phyloP scores from a whole-genome alignment of 495 filamentous ascomycete genomes.

The Cercophora newfieldiana region DNA sequence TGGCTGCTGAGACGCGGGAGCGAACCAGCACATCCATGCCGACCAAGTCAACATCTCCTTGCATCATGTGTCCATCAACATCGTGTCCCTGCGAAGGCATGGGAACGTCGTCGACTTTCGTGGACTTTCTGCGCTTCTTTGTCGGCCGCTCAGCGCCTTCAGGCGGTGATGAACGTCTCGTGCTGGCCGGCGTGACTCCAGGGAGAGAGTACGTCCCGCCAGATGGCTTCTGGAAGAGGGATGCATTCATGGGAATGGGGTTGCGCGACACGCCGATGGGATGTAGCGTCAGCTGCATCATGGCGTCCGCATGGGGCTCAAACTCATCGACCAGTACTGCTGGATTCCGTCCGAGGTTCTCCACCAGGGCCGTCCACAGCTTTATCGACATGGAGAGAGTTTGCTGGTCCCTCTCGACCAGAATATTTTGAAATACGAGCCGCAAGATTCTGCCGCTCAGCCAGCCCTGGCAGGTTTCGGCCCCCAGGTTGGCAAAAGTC shows the following conservation, averaged over 20 bases:
- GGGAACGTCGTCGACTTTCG: constrained; percentile 73
- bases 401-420: constrained; percentile 86
- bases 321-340: constrained; percentile 64
- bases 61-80: constrained; percentile 96
- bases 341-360: constrained; percentile 59
- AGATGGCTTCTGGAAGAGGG: constrained; percentile 91
- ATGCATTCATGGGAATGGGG: constrained; percentile 85
- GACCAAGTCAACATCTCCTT: constrained; percentile 92
- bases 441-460: constrained; percentile 85
- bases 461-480: constrained; percentile 83
- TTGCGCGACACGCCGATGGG: constrained; percentile 89
- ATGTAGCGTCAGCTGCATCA: constrained; percentile 78
- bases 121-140: constrained; percentile 79
- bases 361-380: constrained; percentile 79
- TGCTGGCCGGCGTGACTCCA: constrained; percentile 44
- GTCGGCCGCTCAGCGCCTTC: constrained; percentile 46
- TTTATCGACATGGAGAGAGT: constrained; percentile 75
- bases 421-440: constrained; percentile 88
- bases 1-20: constrained; percentile 82
- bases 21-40: constrained; percentile 83
- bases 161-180: constrained; percentile 63
- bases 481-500: constrained; percentile 86
- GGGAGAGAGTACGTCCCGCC: constrained; percentile 70
- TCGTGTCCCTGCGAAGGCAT: constrained; percentile 71
- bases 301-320: constrained; percentile 66